Evolutionary conservation across 805 yeast genomes (phyloP).

Genomic region (Metschnikowia bowlesiae): DNA sequence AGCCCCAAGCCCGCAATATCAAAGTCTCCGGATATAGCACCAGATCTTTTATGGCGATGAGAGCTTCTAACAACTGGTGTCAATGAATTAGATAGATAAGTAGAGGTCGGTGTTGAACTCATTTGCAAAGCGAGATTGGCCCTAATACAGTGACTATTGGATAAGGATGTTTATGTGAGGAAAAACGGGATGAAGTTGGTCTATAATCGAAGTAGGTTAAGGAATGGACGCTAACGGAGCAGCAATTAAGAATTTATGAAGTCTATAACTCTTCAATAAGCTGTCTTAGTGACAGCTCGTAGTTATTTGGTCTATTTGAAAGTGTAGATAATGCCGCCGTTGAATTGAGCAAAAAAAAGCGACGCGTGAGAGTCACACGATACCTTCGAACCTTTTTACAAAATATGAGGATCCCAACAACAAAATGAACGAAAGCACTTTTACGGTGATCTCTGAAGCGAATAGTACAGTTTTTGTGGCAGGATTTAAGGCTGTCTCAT

Average conservation of each 20-base stretch:
- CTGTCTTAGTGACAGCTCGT: conserved; percentile 2
- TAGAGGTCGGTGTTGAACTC: conserved; percentile 2
- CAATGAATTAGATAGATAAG: conserved; percentile 5
- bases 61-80: conserved; percentile 3
- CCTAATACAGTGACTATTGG: neutral
- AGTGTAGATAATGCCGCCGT: neutral
- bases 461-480: neutral
- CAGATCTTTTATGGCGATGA: conserved; percentile 81
- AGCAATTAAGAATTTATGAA: neutral
- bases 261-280: neutral
- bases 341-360: conserved; percentile 3
- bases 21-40: conserved; percentile 85
- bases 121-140: neutral
- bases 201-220: neutral
- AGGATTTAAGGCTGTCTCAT: neutral
- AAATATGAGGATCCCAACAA: neutral
- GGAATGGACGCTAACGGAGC: conserved; percentile 2
- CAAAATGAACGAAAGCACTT: neutral
- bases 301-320: neutral
- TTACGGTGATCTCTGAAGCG: neutral
- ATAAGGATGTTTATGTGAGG: neutral
- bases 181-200: neutral
- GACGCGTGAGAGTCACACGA: neutral
- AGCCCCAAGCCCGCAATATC: conserved; percentile 44
- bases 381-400: neutral